Evolutionary conservation across 169 alveolate genomes (phyloP).

Genomic region (Hammondia hammondi): DNA sequence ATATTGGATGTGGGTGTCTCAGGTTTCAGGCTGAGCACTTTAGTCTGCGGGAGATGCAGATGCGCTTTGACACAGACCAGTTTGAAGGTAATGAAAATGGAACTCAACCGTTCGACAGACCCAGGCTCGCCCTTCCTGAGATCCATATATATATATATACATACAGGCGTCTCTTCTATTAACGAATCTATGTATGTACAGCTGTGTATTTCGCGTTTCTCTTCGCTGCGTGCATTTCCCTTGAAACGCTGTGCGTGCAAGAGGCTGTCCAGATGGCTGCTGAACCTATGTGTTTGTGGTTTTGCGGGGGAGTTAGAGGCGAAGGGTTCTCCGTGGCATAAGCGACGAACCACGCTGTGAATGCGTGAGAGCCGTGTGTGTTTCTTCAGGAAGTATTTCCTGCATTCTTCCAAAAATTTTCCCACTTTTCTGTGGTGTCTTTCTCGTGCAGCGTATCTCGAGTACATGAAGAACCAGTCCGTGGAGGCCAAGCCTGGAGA

Average conservation of each 20-base stretch:
- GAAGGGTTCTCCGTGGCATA: no score
- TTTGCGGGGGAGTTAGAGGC: no score
- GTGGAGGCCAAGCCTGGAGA: conserved; percentile 30
- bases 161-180: background rate
- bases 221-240: background rate
- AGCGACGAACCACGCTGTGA: no score
- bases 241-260: no score
- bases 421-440: background rate
- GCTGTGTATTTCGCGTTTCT: background rate
- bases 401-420: no score
- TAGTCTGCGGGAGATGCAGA: conserved; percentile 45
- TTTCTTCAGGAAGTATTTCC: no score
- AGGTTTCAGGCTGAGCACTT: conserved; percentile 61
- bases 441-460: conserved; percentile 14
- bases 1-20: background rate
- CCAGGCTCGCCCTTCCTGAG: background rate
- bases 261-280: no score
- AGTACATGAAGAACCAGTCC: conserved; percentile 33
- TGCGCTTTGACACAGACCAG: conserved; percentile 53
- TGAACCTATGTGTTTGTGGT: no score
- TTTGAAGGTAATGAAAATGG: conserved; percentile 30
- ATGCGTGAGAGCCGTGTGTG: no score
- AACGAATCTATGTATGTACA: background rate
- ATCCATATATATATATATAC: background rate
- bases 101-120: no score